Percentiles rank a stretch among this genome's conserved stretches.
Conservation (phyloP, 2,329 filamentous ascomycete species). For the Calonectria hongkongensis region DNA sequence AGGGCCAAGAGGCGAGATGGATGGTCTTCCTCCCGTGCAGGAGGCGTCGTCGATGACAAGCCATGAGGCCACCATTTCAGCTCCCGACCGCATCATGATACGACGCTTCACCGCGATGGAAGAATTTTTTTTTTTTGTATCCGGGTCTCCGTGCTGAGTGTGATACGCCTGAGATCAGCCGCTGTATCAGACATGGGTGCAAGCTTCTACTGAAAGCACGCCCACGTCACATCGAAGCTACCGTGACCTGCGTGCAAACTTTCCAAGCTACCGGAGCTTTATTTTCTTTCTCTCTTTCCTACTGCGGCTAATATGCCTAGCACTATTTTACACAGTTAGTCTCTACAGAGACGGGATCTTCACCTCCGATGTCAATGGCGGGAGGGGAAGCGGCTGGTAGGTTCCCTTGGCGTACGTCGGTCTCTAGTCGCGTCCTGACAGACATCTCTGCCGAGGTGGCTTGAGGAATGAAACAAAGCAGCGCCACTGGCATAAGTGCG, state of each 20-base stretch:
- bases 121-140: slow-evolving; percentile 1
- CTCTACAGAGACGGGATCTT: slow-evolving; percentile 22
- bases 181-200: slow-evolving; percentile 21
- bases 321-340: slow-evolving; percentile 4
- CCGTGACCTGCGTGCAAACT: not conserved
- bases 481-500: slow-evolving; percentile 29
- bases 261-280: slow-evolving; percentile 24
- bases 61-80: slow-evolving; percentile 45
- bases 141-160: slow-evolving; percentile 17
- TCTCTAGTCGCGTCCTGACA: slow-evolving; percentile 12
- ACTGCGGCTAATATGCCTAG: slow-evolving; percentile 20
- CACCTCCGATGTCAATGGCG: slow-evolving; percentile 24
- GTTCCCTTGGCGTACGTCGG: slow-evolving; percentile 29
- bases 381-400: slow-evolving; percentile 23
- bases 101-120: slow-evolving; percentile 38
- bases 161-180: slow-evolving; percentile 37
- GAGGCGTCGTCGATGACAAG: slow-evolving; percentile 32
- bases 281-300: slow-evolving; percentile 30
- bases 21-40: slow-evolving; percentile 38
- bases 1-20: slow-evolving; percentile 31
- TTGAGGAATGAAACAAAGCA: slow-evolving; percentile 45
- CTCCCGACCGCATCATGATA: slow-evolving; percentile 43
- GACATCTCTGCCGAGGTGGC: slow-evolving; percentile 23
- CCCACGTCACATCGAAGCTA: slow-evolving; percentile 7
- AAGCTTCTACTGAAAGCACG: not conserved